Percentiles rank a stretch among this genome's conserved stretches.
phyloP scores from a whole-genome alignment of 768 basidiomycete genomes.

The Chlorophyllum brunneum region DNA sequence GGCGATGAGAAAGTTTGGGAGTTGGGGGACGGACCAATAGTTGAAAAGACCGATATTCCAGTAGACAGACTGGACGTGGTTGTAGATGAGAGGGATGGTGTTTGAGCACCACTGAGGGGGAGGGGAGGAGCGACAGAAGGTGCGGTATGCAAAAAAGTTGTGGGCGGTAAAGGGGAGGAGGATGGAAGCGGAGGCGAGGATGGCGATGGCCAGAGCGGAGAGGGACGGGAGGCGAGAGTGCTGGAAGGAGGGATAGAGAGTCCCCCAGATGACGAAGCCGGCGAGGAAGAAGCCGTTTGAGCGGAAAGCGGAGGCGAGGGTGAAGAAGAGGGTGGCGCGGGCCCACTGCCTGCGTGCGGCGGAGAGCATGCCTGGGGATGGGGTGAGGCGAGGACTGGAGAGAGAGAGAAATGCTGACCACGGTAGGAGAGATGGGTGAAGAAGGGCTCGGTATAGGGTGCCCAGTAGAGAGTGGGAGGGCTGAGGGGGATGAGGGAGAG shows the following conservation, averaged over 20 bases:
- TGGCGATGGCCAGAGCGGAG: not conserved
- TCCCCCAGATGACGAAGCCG: conserved; percentile 79
- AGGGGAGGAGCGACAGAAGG: conserved; percentile 53
- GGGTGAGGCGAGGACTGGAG: not conserved
- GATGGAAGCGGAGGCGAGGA: conserved; percentile 37
- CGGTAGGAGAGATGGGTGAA: conserved; percentile 79
- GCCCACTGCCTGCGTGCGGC: conserved; percentile 50
- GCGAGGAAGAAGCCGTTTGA: conserved; percentile 75
- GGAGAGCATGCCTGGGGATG: conserved; percentile 51
- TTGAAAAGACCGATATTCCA: conserved; percentile 84
- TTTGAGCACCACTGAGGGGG: conserved; percentile 59
- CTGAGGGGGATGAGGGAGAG: conserved; percentile 81
- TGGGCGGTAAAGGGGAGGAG: conserved; percentile 68
- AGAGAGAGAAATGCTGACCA: conserved; percentile 35
- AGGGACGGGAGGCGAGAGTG: conserved; percentile 10
- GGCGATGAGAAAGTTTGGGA: conserved; percentile 86
- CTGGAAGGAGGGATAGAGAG: conserved; percentile 49
- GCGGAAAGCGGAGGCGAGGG: conserved; percentile 61
- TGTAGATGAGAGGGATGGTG: conserved; percentile 68
- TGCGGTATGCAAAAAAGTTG: conserved; percentile 60
- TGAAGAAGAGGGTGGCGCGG: conserved; percentile 56
- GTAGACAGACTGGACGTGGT: conserved; percentile 77
- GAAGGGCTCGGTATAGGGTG: conserved; percentile 82
- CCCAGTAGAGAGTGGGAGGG: conserved; percentile 66
- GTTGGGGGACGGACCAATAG: conserved; percentile 81